A percentile compares a stretch with the other conserved stretches of the same genome.
phyloP scores from a whole-genome alignment of 129 eudicot species.

The Mikania micrantha region DNA sequence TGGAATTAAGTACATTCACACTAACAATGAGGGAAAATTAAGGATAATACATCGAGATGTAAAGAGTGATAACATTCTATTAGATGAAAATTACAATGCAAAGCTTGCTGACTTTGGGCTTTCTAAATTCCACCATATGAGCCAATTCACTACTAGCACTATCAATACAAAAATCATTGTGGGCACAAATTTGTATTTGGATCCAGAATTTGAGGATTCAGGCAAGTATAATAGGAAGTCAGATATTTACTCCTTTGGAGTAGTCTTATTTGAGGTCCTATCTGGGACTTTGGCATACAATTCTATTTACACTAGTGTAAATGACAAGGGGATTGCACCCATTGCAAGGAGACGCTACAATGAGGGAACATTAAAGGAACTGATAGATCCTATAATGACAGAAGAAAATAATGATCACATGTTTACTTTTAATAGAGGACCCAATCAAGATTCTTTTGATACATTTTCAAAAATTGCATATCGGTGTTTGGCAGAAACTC shows the following conservation, averaged over 20 bases:
- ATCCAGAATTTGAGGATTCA: neutral
- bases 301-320: neutral
- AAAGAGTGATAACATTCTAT: conserved; percentile 1
- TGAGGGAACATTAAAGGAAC: neutral
- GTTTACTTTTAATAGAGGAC: neutral
- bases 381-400: neutral
- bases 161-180: neutral
- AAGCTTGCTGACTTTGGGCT: conserved; percentile 8
- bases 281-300: neutral
- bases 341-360: neutral
- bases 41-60: conserved; percentile 7
- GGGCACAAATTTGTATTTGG: neutral
- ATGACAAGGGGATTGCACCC: neutral
- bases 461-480: neutral
- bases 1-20: conserved; percentile 1
- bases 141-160: neutral
- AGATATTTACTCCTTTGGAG: conserved; percentile 1
- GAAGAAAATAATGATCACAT: neutral
- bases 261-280: conserved; percentile 2
- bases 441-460: neutral
- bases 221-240: neutral
- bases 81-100: neutral
- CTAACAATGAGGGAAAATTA: neutral
- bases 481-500: neutral
- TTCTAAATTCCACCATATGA: neutral